phyloP scores from a whole-genome alignment of 108 stramenopile species.

The Mediolabrus comicus region DNA sequence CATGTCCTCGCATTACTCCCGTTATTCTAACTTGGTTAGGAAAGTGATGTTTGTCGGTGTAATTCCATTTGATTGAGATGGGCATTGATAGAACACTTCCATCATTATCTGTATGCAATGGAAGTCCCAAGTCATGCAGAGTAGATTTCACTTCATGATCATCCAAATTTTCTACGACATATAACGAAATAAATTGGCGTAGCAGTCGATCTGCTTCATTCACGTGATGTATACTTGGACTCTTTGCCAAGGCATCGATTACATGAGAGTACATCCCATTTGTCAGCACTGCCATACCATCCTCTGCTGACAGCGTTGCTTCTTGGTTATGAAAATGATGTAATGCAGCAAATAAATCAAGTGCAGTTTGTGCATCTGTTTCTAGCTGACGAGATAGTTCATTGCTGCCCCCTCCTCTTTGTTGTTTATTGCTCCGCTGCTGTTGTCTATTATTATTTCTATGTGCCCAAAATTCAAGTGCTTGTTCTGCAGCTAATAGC shows the following conservation, averaged over 20 bases:
- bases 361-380: conserved; percentile 23
- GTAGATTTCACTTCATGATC: background rate
- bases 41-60: conserved; percentile 22
- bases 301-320: background rate
- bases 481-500: conserved; percentile 20
- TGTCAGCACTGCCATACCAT: background rate
- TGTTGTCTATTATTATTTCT: conserved; percentile 6
- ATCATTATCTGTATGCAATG: background rate
- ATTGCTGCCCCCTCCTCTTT: background rate
- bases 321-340: conserved; percentile 15
- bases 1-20: conserved; percentile 38
- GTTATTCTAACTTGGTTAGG: conserved; percentile 42
- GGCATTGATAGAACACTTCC: background rate
- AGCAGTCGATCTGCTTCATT: conserved; percentile 13
- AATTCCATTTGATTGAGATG: conserved; percentile 18
- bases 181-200: conserved; percentile 28
- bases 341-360: conserved; percentile 13
- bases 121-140: conserved; percentile 11
- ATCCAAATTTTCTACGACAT: background rate
- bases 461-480: conserved; percentile 38
- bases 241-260: conserved; percentile 36
- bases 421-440: background rate
- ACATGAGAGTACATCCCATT: conserved; percentile 43
- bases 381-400: background rate
- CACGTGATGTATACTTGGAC: conserved; percentile 29